Base-by-base conservation (phyloP, 2,329 filamentous ascomycete genomes). In the Aspergillus alliaceus region DNA sequence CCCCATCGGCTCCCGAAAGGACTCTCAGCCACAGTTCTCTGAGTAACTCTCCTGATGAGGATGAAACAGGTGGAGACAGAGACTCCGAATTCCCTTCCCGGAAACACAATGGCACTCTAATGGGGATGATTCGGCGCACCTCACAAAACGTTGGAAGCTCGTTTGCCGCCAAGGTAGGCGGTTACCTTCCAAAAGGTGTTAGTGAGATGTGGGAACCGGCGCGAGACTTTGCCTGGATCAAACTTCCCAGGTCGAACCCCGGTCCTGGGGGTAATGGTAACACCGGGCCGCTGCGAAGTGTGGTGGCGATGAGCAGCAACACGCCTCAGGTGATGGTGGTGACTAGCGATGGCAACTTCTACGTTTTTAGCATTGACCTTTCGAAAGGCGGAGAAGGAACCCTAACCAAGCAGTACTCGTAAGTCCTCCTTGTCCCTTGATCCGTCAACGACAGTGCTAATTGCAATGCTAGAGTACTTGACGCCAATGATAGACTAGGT, bases 311-410 rank as follows among this genome's bases (percentile, higher is more conserved):
- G 88, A 96, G 91, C 71, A 95, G 89, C 69, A 96, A 88, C 71
- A 93, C 90, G 25, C 95, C 95, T 1, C 93, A 98, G 68, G 90
- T 99, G 49, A 98, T 99, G 93, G 91, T 98, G 0, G 93, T 97
- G 14, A 99, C 95, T 0, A 97, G 90, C 66, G 95, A 99, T 72
- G 95, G 95, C 9, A 89, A 89, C 24, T 98, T 97, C 70, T 96
- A 95, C 66, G 89, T 98, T 29, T 99, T 93, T 76, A 93, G 91
- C 63, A 92, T 99, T 54, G 93, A 99, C 72, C 85, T 99, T 80
- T 93, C 96, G 66, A 90, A 90, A 60, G 95, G 95, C 18, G 95
- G 95, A 24, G 95, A 99, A 76, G 95, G 95, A 0, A 90, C 90
- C 49, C 77, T 99, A 65, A 87, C 93, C 52, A 96, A 96, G 73